These are phyloP conservation scores for Botrytis cinerea DNA, from an alignment of 2,329 filamentous ascomycete genomes.

Conservation along the genomic window DNA sequence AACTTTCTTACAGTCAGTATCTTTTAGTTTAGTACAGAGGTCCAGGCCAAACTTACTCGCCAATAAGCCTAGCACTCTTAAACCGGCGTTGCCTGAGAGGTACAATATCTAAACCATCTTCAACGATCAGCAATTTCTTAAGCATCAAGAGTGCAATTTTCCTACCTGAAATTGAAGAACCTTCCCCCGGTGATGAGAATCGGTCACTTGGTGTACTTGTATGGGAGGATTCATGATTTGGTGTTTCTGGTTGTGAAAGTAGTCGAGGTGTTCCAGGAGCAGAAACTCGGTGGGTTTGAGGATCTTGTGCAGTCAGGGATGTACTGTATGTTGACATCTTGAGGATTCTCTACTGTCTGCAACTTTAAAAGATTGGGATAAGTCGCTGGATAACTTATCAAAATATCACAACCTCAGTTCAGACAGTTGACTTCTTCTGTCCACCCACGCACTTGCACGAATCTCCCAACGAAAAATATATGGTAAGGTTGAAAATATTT, in stretches of 20 bases:
- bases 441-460: neutral
- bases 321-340: constrained; percentile 17
- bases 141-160: neutral
- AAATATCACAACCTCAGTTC: neutral
- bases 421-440: neutral
- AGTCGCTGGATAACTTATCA: neutral
- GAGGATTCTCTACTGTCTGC: neutral
- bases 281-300: constrained; percentile 13
- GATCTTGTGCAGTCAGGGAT: constrained; percentile 14
- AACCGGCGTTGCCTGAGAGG: constrained; percentile 25
- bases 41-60: constrained; percentile 21
- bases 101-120: constrained; percentile 11
- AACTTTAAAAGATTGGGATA: neutral
- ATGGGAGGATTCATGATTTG: constrained; percentile 5
- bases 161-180: constrained; percentile 21
- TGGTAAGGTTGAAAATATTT: neutral
- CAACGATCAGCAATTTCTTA: neutral
- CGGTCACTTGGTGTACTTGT: constrained; percentile 16
- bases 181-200: constrained; percentile 8
- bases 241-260: constrained; percentile 17
- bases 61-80: constrained; percentile 29
- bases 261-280: constrained; percentile 7
- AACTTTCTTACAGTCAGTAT: constrained; percentile 21
- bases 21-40: neutral
- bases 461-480: neutral